phyloP scores from a whole-genome alignment of 306 rosid genomes.

The Boehmeria nivea region DNA sequence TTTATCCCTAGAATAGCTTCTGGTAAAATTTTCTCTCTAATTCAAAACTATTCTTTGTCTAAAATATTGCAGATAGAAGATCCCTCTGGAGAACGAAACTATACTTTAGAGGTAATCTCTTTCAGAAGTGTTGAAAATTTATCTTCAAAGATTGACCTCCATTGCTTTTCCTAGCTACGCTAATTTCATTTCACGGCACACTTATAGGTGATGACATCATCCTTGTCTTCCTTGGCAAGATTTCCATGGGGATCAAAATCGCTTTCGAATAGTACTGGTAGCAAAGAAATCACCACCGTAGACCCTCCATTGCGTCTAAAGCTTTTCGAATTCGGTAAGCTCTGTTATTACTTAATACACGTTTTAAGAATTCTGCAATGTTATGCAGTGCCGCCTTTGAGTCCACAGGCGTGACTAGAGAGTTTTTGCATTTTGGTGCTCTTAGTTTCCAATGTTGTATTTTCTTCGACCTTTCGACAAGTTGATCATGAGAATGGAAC shows the following conservation, averaged over 20 bases:
- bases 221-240: slow-evolving; percentile 71
- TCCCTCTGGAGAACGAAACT: slow-evolving; percentile 77
- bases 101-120: slow-evolving; percentile 52
- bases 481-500: not conserved
- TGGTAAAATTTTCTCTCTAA: not conserved
- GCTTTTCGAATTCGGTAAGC: slow-evolving; percentile 86
- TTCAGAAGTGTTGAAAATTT: not conserved
- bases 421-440: too few species aligned
- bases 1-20: too few species aligned
- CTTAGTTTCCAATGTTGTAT: slow-evolving; percentile 7
- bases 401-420: slow-evolving; percentile 1
- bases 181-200: not conserved
- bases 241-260: slow-evolving; percentile 83
- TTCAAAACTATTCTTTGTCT: too few species aligned
- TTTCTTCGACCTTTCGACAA: not conserved
- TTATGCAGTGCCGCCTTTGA: slow-evolving; percentile 16
- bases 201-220: slow-evolving; percentile 59
- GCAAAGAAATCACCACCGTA: slow-evolving; percentile 25
- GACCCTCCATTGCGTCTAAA: slow-evolving; percentile 54
- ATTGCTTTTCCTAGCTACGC: too few species aligned
- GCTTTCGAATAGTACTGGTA: slow-evolving; percentile 22
- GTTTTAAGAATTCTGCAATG: not conserved
- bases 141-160: not conserved
- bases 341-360: slow-evolving; percentile 14
- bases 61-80: slow-evolving; percentile 55